phyloP scores from a whole-genome alignment of 768 basidiomycete species.

The Boletus rubropictus region DNA sequence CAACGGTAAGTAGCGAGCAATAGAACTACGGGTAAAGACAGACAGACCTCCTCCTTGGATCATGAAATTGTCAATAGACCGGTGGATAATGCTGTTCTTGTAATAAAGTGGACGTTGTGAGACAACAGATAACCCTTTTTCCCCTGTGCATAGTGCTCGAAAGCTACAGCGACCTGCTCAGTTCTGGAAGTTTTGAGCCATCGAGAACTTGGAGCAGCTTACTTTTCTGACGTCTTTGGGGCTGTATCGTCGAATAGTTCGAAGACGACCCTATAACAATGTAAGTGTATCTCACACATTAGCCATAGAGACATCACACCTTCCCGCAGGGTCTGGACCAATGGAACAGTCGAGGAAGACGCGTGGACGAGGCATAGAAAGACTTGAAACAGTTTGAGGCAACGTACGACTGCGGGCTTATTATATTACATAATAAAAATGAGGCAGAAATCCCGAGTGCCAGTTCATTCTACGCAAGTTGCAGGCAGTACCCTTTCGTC shows the following conservation, averaged over 20 bases:
- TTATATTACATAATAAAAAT: conserved; percentile 22
- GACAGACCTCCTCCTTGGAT: conserved; percentile 72
- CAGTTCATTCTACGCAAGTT: no score
- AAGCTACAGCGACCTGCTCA: conserved; percentile 47
- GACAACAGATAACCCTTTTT: conserved; percentile 63
- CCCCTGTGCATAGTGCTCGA: conserved; percentile 80
- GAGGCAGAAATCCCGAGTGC: not conserved
- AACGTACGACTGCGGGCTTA: not conserved
- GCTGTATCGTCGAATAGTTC: conserved; percentile 70
- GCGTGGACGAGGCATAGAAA: conserved; percentile 48
- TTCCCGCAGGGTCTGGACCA: conserved; percentile 45
- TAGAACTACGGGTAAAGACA: conserved; percentile 10
- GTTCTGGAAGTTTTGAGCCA: not conserved
- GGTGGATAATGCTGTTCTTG: conserved; percentile 72
- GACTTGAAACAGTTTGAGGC: not conserved
- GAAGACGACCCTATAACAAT: conserved; percentile 51
- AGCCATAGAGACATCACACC: conserved; percentile 34
- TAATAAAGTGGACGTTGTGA: conserved; percentile 74
- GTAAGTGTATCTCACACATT: conserved; percentile 6
- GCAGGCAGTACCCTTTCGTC: not conserved
- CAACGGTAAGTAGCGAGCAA: not conserved
- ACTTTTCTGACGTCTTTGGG: conserved; percentile 83
- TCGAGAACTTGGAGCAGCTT: conserved; percentile 21
- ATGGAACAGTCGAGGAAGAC: conserved; percentile 66
- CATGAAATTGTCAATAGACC: conserved; percentile 77